Conservation (phyloP, 306 rosid genomes). For the Arachis stenosperma region DNA sequence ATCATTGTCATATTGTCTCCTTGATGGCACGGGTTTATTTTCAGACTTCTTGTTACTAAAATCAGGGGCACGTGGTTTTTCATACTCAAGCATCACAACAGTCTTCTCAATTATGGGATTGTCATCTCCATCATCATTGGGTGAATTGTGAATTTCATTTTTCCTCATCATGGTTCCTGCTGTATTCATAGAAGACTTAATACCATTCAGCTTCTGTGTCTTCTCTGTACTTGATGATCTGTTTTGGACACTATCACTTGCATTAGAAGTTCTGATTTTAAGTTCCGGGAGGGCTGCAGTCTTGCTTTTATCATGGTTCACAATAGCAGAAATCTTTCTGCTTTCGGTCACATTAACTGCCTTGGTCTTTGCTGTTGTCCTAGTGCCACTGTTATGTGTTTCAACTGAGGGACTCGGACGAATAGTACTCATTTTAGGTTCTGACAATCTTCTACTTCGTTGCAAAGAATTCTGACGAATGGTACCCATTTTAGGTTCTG, state of each 20-base stretch:
- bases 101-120: slow-evolving; percentile 79
- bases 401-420: slow-evolving; percentile 54
- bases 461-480: slow-evolving; percentile 52
- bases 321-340: slow-evolving; percentile 76
- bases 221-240: slow-evolving; percentile 49
- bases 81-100: slow-evolving; percentile 70
- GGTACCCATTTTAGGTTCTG: slow-evolving; percentile 80
- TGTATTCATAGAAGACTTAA: slow-evolving; percentile 48
- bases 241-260: slow-evolving; percentile 48
- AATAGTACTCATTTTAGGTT: slow-evolving; percentile 70
- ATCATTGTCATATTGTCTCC: slow-evolving; percentile 34
- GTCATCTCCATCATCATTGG: slow-evolving; percentile 50
- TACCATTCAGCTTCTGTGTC: slow-evolving; percentile 47
- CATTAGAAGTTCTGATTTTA: slow-evolving; percentile 71
- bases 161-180: slow-evolving; percentile 55
- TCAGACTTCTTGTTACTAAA: slow-evolving; percentile 33
- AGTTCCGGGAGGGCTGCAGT: slow-evolving; percentile 86
- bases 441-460: slow-evolving; percentile 82
- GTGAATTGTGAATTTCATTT: slow-evolving; percentile 42
- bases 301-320: slow-evolving; percentile 75
- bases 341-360: slow-evolving; percentile 54
- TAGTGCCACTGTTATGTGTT: slow-evolving; percentile 35
- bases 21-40: slow-evolving; percentile 37
- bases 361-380: slow-evolving; percentile 49
- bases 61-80: slow-evolving; percentile 50